Conservation (phyloP, 2,329 filamentous ascomycete genomes). For the Phialophora tarda region DNA sequence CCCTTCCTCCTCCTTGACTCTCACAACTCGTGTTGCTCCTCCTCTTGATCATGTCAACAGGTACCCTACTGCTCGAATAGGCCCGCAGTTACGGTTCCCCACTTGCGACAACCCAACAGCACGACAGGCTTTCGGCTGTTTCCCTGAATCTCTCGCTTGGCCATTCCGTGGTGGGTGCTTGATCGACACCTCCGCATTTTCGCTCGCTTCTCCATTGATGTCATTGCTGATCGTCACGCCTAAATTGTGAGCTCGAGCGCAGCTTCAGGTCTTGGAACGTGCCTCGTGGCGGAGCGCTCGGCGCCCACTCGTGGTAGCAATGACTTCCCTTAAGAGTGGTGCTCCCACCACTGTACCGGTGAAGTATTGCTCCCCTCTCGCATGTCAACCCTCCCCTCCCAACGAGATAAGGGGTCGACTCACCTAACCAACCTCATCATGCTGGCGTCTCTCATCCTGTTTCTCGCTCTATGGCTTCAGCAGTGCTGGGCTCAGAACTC, state of each 20-base stretch:
- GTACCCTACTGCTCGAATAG: conserved; percentile 1
- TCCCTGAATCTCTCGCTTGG: conserved; percentile 24
- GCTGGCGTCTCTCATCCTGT: conserved; percentile 28
- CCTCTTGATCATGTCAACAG: not conserved
- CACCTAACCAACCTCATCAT: conserved; percentile 33
- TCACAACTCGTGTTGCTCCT: not conserved
- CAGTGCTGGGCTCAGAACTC: conserved; percentile 30
- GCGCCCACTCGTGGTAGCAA: conserved; percentile 1
- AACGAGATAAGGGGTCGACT: not conserved
- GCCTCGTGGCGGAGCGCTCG: conserved; percentile 1
- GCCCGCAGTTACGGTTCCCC: not conserved
- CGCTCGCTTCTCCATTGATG: conserved; percentile 23
- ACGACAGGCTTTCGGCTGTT: conserved; percentile 4
- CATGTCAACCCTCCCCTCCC: conserved; percentile 3
- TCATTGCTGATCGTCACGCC: conserved; percentile 17
- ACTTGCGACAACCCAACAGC: not conserved
- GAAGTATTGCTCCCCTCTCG: not conserved
- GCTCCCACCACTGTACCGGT: not conserved
- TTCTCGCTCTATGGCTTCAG: conserved; percentile 36
- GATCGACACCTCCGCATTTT: conserved; percentile 27
- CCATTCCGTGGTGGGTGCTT: conserved; percentile 19
- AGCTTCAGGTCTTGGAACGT: not conserved
- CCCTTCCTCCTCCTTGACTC: not conserved
- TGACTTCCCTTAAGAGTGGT: conserved; percentile 15
- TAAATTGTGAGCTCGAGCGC: not conserved